Evolutionary conservation across 257 asterid genomes (phyloP), one percentile per base, ranked within the genome.

Genomic region (Perilla frutescens): DNA sequence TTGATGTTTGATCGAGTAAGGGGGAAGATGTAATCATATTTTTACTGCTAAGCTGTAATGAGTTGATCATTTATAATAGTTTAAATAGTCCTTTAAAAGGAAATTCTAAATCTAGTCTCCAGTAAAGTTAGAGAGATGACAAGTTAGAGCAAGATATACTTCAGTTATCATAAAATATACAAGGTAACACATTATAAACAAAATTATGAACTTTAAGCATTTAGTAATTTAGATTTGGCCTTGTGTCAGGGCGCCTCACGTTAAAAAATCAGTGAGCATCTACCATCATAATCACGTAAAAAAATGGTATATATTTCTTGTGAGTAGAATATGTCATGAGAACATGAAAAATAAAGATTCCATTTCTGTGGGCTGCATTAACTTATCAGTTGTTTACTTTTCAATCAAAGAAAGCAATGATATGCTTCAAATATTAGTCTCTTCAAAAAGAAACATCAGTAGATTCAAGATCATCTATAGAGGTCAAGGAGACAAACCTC

Each of bases 401-500:
- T 29, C 29, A 47, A 59, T 51, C 9, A 54, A 40, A 68, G 47
- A 69, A 51, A 49, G 48, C 29, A 48, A 34, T 5, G 37, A n/a
- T 62, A 7, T 26, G 15, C 12, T 47, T 56, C 12, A 45, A 34
- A 44, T 14, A 10, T 10, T 8, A 61, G 44, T 39, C 40, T 1
- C 59, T 32, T 4, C 41, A 68, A 60, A 10, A 60, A 44, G 45
- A 68, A 68, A 15, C 51, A 26, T 58, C 56, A 26, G 26, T 32
- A 31, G 7, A 60, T 39, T 55, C 71, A 71, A 47, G 29, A 65
- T 65, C 40, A 8, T 60, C 7, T 45, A 7, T 34, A 53, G 26
- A 20, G 66, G 56, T 43, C 31, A 50, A 66, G 70, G 63, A 62
- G 66, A 70, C 87, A 57, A 61, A 92, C 98, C 96, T 92, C 98